Percentiles rank a stretch among this genome's conserved stretches.
phyloP scores from a whole-genome alignment of 192 early-diverging fungal species.

The Chytriomyces sp. region DNA sequence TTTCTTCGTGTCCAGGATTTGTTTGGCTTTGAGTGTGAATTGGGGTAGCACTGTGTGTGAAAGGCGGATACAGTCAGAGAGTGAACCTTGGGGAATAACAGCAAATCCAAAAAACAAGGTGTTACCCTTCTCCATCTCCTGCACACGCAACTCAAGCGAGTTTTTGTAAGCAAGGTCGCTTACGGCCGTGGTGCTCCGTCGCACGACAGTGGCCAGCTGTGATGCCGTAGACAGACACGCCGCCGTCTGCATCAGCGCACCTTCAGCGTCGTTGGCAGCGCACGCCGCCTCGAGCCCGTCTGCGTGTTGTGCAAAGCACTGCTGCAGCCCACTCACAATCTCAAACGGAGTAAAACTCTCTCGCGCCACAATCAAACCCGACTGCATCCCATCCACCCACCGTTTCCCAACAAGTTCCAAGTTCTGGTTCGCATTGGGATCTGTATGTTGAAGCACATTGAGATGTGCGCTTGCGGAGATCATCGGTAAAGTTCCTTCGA shows the following conservation, averaged over 20 bases:
- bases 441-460: constrained; percentile 28
- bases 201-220: constrained; percentile 40
- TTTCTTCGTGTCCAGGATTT: constrained; percentile 29
- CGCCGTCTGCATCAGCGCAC: constrained; percentile 20
- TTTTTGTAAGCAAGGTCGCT: constrained; percentile 36
- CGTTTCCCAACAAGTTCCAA: constrained; percentile 28
- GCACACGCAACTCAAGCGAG: constrained; percentile 42
- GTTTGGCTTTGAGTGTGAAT: constrained; percentile 25
- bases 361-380: constrained; percentile 28
- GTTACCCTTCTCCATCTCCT: constrained; percentile 41
- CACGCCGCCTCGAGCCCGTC: constrained; percentile 27
- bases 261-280: constrained; percentile 14
- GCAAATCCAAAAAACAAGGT: constrained; percentile 12
- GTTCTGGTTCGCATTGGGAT: constrained; percentile 33
- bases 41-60: constrained; percentile 37
- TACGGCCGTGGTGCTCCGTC: constrained; percentile 31
- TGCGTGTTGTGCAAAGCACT: constrained; percentile 41
- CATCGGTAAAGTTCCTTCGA: constrained; percentile 21
- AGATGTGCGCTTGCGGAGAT: constrained; percentile 30
- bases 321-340: constrained; percentile 1
- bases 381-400: constrained; percentile 49
- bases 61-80: neutral
- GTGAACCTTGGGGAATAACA: constrained; percentile 8
- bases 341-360: constrained; percentile 18
- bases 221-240: constrained; percentile 36